A percentile compares a stretch with the other conserved stretches of the same genome.
phyloP scores from a whole-genome alignment of 192 early-diverging fungal genomes.

The Backusella mclennaniae region DNA sequence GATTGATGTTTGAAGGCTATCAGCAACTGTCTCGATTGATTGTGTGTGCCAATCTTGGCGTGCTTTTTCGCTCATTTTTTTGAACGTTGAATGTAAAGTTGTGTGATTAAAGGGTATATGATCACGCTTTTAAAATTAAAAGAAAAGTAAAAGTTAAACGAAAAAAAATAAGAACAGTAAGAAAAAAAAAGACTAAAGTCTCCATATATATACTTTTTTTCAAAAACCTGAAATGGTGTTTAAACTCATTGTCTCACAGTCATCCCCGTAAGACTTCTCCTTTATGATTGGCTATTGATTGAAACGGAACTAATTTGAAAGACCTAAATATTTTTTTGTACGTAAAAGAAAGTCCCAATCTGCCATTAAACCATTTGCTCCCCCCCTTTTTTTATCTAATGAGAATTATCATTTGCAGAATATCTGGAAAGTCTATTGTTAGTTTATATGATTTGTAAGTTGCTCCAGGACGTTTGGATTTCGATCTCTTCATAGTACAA shows the following conservation, averaged over 20 bases:
- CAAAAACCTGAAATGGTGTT: neutral
- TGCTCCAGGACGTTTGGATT: neutral
- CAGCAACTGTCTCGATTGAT: constrained; percentile 1
- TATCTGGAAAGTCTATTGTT: neutral
- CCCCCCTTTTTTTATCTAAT: neutral
- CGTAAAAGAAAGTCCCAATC: neutral
- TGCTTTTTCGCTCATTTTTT: neutral
- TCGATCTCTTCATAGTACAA: neutral
- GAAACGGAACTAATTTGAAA: neutral
- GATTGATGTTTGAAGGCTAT: neutral
- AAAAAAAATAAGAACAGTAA: neutral
- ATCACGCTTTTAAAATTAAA: neutral
- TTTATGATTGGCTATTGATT: neutral
- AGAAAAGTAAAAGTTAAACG: neutral
- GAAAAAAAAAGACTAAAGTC: neutral
- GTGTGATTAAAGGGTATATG: neutral
- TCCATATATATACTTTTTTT: neutral
- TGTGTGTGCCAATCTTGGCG: constrained; percentile 12
- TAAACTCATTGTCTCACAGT: neutral
- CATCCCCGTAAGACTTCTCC: neutral
- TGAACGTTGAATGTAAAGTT: neutral
- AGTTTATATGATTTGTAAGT: neutral
- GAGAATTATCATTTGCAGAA: neutral
- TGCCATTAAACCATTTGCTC: neutral
- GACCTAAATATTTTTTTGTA: constrained; percentile 3